These are phyloP conservation scores for Guillardia theta DNA, from an alignment of 78 protist genomes.

Conservation along the genomic window DNA sequence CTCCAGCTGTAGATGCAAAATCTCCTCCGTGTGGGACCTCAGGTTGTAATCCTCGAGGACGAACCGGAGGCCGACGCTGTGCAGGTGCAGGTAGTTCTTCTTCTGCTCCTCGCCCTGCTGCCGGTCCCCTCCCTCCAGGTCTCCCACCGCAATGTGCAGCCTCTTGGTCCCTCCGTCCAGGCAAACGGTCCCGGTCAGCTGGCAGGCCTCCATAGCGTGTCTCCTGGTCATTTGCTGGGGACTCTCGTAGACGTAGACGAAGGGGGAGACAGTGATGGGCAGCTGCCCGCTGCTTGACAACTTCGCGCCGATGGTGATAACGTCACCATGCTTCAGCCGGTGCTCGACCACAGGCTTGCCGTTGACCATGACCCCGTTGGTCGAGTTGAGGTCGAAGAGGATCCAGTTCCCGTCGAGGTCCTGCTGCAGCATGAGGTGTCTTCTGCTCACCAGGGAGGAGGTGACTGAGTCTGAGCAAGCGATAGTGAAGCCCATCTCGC, in stretches of 20 bases:
- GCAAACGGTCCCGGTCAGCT: background rate
- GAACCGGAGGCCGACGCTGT: background rate
- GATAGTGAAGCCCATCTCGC: too few relatives aligned
- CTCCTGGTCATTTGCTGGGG: background rate
- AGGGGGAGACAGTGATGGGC: background rate
- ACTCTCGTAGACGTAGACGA: background rate
- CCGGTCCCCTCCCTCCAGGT: too few relatives aligned
- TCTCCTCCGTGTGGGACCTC: background rate
- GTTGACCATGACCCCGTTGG: conserved; percentile 1
- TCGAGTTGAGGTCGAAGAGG: background rate
- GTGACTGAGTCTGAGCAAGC: too few relatives aligned
- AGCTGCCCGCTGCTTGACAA: background rate
- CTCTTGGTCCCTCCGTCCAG: background rate
- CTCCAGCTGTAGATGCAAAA: background rate
- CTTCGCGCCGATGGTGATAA: background rate
- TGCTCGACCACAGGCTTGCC: background rate
- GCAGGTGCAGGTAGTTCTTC: background rate
- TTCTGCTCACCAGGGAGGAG: too few relatives aligned
- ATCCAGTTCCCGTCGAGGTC: background rate
- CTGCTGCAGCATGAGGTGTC: background rate
- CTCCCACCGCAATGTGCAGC: background rate
- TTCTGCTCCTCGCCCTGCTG: background rate
- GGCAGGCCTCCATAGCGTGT: background rate
- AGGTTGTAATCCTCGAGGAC: background rate
- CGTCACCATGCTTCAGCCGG: background rate